A percentile compares a stretch with the other conserved stretches of the same genome.
These are phyloP conservation scores for Zizania palustris DNA, from an alignment of 202 grass and related monocot genomes.

Conservation along the genomic window DNA sequence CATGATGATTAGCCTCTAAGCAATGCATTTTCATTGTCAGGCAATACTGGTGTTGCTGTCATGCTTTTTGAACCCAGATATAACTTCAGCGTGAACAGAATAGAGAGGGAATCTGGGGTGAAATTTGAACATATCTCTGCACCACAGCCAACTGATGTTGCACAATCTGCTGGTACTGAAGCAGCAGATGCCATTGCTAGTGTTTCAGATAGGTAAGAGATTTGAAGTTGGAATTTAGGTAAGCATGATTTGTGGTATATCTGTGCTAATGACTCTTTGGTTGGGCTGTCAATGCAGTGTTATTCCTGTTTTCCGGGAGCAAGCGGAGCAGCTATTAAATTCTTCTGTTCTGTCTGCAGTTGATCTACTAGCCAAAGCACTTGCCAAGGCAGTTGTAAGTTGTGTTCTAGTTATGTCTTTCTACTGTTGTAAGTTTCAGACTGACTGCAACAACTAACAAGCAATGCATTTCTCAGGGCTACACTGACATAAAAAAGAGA, in stretches of 20 bases:
- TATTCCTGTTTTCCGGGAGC: constrained; percentile 83
- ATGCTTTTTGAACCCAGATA: constrained; percentile 88
- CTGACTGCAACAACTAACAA: constrained; percentile 24
- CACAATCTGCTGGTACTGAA: constrained; percentile 90
- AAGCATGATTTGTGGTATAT: not conserved
- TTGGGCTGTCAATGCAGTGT: constrained; percentile 64
- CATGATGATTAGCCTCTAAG: constrained; percentile 15
- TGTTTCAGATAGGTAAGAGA: constrained; percentile 82
- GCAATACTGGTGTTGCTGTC: constrained; percentile 86
- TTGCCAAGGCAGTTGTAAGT: constrained; percentile 95
- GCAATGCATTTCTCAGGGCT: constrained; percentile 59
- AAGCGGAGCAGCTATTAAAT: constrained; percentile 84
- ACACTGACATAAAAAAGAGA: constrained; percentile 93
- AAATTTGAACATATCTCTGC: constrained; percentile 92
- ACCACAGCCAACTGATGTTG: constrained; percentile 86
- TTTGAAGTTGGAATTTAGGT: not conserved
- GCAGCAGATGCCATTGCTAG: constrained; percentile 85
- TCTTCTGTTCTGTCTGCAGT: constrained; percentile 67
- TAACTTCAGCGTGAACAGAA: constrained; percentile 53
- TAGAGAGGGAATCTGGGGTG: constrained; percentile 91
- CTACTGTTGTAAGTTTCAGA: not conserved
- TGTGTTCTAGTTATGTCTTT: not conserved
- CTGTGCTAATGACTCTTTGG: constrained; percentile 13
- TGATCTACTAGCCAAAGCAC: constrained; percentile 88
- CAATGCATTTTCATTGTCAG: constrained; percentile 49